Conservation (phyloP, 495 filamentous ascomycete genomes). For the Baudoinia panamericana region DNA sequence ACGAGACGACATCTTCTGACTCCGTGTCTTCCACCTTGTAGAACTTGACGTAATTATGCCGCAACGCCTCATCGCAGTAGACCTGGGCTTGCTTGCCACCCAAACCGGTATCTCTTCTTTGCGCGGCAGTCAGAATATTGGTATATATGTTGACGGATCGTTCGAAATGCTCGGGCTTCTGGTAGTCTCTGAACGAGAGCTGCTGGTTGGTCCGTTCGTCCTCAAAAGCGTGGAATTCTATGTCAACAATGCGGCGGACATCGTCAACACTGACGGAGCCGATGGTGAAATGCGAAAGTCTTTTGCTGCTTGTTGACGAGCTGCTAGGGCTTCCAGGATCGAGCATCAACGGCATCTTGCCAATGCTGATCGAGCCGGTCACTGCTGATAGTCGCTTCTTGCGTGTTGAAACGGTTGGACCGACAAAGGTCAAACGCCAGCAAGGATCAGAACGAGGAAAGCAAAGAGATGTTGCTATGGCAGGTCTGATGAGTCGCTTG, state of each 20-base stretch:
- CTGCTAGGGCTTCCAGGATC: conserved; percentile 1
- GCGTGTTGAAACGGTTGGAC: no score
- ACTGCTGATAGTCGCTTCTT: no score
- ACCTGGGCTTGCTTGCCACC: not conserved
- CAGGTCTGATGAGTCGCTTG: no score
- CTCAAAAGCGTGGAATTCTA: conserved; percentile 19
- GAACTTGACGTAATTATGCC: conserved; percentile 1
- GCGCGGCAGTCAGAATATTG: no score
- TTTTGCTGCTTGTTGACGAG: conserved; percentile 1
- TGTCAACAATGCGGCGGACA: conserved; percentile 17
- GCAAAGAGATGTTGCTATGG: no score
- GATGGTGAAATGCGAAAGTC: conserved; percentile 5
- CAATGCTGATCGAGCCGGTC: no score
- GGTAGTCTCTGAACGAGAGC: conserved; percentile 14
- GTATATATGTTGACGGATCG: conserved; percentile 10
- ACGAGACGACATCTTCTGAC: conserved; percentile 10
- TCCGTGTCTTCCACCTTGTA: conserved; percentile 10
- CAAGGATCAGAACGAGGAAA: no score
- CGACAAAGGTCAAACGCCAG: no score
- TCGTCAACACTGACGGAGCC: conserved; percentile 4
- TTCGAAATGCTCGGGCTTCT: conserved; percentile 14
- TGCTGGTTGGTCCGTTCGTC: conserved; percentile 15
- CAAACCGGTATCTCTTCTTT: no score
- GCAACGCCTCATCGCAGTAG: not conserved
- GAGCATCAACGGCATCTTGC: conserved; percentile 10